Evolutionary conservation across 768 basidiomycete species (phyloP).

Genomic region (Phanerodontia chrysosporium): DNA sequence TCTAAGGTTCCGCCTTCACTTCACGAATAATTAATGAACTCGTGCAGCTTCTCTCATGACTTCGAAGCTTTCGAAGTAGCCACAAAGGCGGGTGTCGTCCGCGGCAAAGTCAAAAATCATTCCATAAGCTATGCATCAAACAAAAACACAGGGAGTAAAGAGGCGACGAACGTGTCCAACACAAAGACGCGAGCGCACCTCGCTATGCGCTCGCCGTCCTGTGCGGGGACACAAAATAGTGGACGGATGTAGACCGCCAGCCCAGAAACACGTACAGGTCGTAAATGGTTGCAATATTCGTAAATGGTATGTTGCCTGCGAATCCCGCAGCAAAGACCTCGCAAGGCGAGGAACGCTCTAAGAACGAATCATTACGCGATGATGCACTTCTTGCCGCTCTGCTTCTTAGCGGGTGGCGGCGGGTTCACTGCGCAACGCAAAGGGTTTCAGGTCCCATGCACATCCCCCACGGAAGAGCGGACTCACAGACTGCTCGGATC

Average conservation of each 20-base stretch:
- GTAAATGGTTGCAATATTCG: slow-evolving; percentile 60
- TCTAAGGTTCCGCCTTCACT: background rate
- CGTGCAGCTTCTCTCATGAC: background rate
- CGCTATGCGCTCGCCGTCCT: background rate
- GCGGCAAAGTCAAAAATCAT: background rate
- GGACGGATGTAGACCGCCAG: background rate
- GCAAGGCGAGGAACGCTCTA: slow-evolving; percentile 10
- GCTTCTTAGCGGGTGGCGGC: slow-evolving; percentile 55
- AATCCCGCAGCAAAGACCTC: slow-evolving; percentile 15
- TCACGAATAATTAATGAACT: background rate
- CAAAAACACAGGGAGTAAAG: background rate
- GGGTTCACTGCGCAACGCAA: slow-evolving; percentile 66
- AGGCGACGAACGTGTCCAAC: background rate
- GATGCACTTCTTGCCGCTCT: slow-evolving; percentile 55
- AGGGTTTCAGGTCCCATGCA: background rate
- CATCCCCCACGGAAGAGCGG: background rate
- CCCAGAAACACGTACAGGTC: slow-evolving; percentile 43
- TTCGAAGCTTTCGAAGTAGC: background rate
- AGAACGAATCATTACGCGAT: slow-evolving; percentile 51
- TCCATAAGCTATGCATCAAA: slow-evolving; percentile 3
- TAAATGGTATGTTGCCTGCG: slow-evolving; percentile 53
- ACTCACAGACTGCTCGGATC: slow-evolving; percentile 92
- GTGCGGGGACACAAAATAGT: background rate
- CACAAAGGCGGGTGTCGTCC: background rate
- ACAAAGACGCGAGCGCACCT: background rate